These are phyloP conservation scores for Coffea canephora DNA, from an alignment of 257 asterid species.

Conservation along the genomic window DNA sequence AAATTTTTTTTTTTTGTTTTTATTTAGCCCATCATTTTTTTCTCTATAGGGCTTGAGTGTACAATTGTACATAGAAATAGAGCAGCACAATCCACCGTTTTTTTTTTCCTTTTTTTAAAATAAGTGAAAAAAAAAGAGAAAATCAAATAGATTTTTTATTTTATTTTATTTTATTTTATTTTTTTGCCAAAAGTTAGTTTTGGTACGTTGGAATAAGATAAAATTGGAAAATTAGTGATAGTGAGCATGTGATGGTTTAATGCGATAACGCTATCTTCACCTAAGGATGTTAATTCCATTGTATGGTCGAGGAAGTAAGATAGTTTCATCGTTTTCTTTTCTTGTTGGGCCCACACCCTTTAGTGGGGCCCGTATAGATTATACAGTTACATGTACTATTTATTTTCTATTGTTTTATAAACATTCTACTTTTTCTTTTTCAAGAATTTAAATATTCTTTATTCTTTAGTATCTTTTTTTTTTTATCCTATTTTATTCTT, in stretches of 20 bases:
- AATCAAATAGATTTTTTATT: not conserved
- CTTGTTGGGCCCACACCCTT: not conserved
- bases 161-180: not conserved
- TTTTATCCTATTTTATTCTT: too few relatives aligned
- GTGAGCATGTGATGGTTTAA: conserved; percentile 1
- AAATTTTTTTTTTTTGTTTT: too few relatives aligned
- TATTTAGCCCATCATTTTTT: not conserved
- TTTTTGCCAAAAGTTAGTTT: not conserved
- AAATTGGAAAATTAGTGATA: not conserved
- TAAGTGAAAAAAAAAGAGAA: too few relatives aligned
- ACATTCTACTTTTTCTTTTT: too few relatives aligned
- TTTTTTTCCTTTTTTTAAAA: not conserved
- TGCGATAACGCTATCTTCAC: conserved; percentile 6
- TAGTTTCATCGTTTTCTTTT: not conserved
- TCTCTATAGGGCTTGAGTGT: not conserved
- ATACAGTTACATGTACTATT: too few relatives aligned
- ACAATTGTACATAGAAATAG: not conserved
- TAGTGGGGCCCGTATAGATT: too few relatives aligned
- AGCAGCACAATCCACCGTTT: not conserved
- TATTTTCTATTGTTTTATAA: too few relatives aligned
- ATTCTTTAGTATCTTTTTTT: too few relatives aligned
- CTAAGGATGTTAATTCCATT: conserved; percentile 6
- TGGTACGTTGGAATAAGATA: not conserved
- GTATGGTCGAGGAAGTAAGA: conserved; percentile 20
- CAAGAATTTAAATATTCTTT: too few relatives aligned